Evolutionary conservation across 371 early-diverging fungal species (phyloP).

Genomic region (Chytridiales sp.): DNA sequence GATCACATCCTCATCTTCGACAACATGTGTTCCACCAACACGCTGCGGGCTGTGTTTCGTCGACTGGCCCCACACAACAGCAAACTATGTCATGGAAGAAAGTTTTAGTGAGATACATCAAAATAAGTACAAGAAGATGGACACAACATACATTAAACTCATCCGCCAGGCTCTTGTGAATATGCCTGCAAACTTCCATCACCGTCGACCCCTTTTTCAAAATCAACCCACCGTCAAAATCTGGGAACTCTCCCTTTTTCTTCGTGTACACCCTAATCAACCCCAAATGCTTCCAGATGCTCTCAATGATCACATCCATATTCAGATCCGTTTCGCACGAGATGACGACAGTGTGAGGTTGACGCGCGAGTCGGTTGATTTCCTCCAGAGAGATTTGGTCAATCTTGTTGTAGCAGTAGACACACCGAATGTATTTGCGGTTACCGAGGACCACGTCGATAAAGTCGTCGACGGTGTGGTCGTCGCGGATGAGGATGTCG

Average conservation of each 20-base stretch:
- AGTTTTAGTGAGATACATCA: not conserved
- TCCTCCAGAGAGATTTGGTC: constrained; percentile 96
- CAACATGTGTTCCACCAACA: constrained; percentile 91
- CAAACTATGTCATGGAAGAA: constrained; percentile 56
- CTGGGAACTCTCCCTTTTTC: constrained; percentile 92
- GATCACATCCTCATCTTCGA: constrained; percentile 58
- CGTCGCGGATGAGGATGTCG: constrained; percentile 97
- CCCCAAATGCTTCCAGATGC: constrained; percentile 85
- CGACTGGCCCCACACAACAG: constrained; percentile 92
- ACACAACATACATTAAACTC: constrained; percentile 73
- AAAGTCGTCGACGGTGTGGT: constrained; percentile 97
- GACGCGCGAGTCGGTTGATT: constrained; percentile 82
- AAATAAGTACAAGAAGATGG: not conserved
- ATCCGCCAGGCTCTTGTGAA: constrained; percentile 89
- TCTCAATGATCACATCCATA: constrained; percentile 87
- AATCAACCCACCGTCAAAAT: constrained; percentile 95
- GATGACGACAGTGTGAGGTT: constrained; percentile 83
- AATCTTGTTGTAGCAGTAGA: constrained; percentile 98
- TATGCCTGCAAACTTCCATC: constrained; percentile 94
- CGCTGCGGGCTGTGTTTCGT: constrained; percentile 96
- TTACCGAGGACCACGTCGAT: constrained; percentile 98
- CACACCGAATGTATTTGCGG: constrained; percentile 93
- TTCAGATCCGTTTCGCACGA: constrained; percentile 93
- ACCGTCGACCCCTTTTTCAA: constrained; percentile 85
- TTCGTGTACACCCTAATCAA: constrained; percentile 97